Percentiles rank a stretch among this genome's conserved stretches.
phyloP scores from a whole-genome alignment of 768 basidiomycete genomes.

The Amanita jacksonii region DNA sequence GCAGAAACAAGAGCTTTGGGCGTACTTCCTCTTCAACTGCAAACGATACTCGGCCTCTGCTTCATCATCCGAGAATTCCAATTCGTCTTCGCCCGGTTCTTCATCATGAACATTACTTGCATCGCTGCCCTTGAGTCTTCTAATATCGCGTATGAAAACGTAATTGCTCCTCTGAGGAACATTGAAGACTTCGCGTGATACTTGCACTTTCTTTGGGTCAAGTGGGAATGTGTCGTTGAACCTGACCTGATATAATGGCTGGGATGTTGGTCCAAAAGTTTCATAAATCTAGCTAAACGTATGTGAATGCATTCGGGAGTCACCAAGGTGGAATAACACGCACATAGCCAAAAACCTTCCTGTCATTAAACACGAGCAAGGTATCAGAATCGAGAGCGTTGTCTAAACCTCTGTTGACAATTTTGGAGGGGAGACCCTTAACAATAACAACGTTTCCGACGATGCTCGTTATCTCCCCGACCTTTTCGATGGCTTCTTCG shows the following conservation, averaged over 20 bases:
- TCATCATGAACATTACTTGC: constrained; percentile 94
- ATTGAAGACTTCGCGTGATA: constrained; percentile 69
- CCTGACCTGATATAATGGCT: constrained; percentile 84
- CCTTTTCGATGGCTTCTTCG: constrained; percentile 60
- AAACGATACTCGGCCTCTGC: constrained; percentile 69
- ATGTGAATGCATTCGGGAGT: constrained; percentile 9
- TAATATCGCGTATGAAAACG: constrained; percentile 70
- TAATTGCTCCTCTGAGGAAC: constrained; percentile 73
- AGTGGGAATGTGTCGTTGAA: constrained; percentile 62
- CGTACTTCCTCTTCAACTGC: constrained; percentile 50
- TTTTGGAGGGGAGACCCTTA: constrained; percentile 42
- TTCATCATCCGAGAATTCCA: constrained; percentile 96
- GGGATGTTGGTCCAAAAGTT: constrained; percentile 89
- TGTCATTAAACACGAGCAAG: constrained; percentile 81
- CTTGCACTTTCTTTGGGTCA: constrained; percentile 41
- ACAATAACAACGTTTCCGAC: constrained; percentile 68
- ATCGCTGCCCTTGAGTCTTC: constrained; percentile 75
- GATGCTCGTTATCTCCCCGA: constrained; percentile 72
- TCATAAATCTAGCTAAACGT: constrained; percentile 63
- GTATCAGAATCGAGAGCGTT: constrained; percentile 82
- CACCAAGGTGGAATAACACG: constrained; percentile 20
- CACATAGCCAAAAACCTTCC: constrained; percentile 86
- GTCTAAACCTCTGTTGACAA: constrained; percentile 38
- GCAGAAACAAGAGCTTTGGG: constrained; percentile 6
- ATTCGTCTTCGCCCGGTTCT: constrained; percentile 81